Base-by-base conservation (phyloP, 1,284 basidiomycete genomes). In the Boletus mariae region DNA sequence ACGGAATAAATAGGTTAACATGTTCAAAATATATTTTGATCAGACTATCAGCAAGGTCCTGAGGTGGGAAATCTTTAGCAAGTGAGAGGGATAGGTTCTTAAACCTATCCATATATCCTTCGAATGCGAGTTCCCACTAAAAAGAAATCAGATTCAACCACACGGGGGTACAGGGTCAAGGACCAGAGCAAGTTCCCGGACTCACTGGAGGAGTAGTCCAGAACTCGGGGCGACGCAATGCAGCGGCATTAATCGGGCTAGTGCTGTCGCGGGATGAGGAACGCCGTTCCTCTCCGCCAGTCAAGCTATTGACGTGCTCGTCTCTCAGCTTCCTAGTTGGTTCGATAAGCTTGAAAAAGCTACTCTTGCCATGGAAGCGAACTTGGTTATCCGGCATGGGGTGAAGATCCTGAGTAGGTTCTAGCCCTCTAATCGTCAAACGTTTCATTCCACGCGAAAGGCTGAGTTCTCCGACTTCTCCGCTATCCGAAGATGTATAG, bases 21-120 rank as follows among this genome's bases (percentile, higher is more conserved):
- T 83, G 73, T 4, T 67, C 60, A 61, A 92, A 92, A 66, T 82
- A 91, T n/a, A 83, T 69, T 32, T 82, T 73, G 59, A 92, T 79
- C 26, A 93, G 74, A 4, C 63, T 64, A 8, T 70, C 63, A 5
- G 79, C 77, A 10, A 92, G 75, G 53, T 85, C 81, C 20, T 70
- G 64, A 1, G 83, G 76, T 13, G 86, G 87, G 57, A 87, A 83
- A 50, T 72, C 66, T 20, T 71, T 63, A 2, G 78, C 64, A 5
- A 82, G 62, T 41, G 67, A 67, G 31, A 64, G 60, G 53, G 80
- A 71, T 4, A 74, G 50, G 47, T 70, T 54, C 49, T 68, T 59
- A 25, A 70, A 60, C 54, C 74, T 69, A 47, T 71, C 55, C 51
- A 73, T 70, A 43, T 72, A 66, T 17, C 77, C 74, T 66, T 85